Conservation (phyloP, 371 early-diverging fungal genomes). For the Apophysomyces ossiformis region DNA sequence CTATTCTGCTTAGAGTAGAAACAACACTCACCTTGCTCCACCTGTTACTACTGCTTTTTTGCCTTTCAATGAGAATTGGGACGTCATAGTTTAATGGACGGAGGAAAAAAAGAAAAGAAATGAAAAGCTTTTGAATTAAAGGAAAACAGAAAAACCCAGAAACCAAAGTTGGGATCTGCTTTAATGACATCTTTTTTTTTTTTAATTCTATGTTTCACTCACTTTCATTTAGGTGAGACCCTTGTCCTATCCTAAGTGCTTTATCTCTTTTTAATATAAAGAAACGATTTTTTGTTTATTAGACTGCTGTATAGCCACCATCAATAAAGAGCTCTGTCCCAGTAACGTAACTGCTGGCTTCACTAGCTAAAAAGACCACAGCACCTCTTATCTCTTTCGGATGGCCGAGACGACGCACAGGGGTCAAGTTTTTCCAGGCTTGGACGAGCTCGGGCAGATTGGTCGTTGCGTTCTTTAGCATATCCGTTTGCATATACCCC, state of each 20-base stretch:
- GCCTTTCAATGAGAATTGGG: conserved; percentile 48
- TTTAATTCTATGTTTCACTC: background rate
- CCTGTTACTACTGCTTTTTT: conserved; percentile 51
- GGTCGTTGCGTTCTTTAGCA: conserved; percentile 25
- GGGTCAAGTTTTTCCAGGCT: conserved; percentile 31
- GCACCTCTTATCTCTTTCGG: conserved; percentile 68
- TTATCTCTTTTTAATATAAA: background rate
- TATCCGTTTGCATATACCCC: conserved; percentile 42
- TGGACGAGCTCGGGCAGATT: conserved; percentile 23
- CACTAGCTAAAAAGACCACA: conserved; percentile 69
- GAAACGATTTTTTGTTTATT: background rate
- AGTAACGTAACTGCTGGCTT: conserved; percentile 60
- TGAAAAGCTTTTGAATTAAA: background rate
- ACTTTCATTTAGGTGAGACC: background rate
- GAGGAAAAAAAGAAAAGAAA: conserved; percentile 1
- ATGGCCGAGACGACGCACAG: conserved; percentile 52
- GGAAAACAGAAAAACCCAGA: background rate
- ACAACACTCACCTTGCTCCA: conserved; percentile 41
- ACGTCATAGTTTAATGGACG: conserved; percentile 19
- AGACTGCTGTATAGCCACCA: conserved; percentile 41
- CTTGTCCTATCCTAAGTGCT: background rate
- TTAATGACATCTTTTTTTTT: background rate
- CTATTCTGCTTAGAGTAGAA: background rate
- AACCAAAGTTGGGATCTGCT: background rate
- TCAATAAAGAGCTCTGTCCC: conserved; percentile 47